These are phyloP conservation scores for Myxozyma vanderwaltii DNA, from an alignment of 805 yeast genomes.

Conservation along the genomic window DNA sequence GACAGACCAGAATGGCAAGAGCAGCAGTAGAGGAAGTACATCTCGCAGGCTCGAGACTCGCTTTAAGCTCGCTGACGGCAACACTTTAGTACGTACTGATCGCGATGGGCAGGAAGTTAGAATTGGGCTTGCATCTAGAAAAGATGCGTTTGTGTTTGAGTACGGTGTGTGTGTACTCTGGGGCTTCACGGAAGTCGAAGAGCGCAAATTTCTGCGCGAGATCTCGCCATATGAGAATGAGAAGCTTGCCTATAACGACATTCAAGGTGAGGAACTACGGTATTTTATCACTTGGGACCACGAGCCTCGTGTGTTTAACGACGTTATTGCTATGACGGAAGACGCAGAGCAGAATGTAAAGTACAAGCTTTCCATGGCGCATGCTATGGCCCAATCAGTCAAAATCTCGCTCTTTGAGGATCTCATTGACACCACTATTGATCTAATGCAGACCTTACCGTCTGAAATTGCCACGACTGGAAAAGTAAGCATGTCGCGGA, in stretches of 20 bases:
- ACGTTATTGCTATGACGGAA: conserved; percentile 88
- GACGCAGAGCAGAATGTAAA: conserved; percentile 88
- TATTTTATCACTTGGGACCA: conserved; percentile 91
- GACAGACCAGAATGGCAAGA: not conserved
- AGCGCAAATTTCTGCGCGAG: conserved; percentile 75
- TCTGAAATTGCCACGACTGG: conserved; percentile 94
- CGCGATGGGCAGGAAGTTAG: conserved; percentile 84
- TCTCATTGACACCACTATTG: conserved; percentile 93
- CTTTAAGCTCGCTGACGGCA: not conserved
- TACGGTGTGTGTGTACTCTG: conserved; percentile 97
- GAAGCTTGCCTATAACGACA: conserved; percentile 86
- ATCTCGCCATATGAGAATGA: conserved; percentile 88
- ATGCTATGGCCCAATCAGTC: conserved; percentile 93
- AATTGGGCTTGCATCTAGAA: conserved; percentile 66
- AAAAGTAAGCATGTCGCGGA: conserved; percentile 90
- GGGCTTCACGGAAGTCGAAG: conserved; percentile 90
- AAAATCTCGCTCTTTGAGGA: conserved; percentile 95
- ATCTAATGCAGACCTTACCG: conserved; percentile 96
- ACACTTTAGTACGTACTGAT: conserved; percentile 7
- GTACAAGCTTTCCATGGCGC: conserved; percentile 90
- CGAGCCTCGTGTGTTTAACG: conserved; percentile 89
- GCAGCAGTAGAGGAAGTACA: not conserved
- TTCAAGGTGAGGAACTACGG: conserved; percentile 92
- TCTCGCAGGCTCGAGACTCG: conserved; percentile 5
- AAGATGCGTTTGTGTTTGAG: conserved; percentile 86